Conservation (phyloP, 805 yeast species). For the Schwanniomyces polymorphus region DNA sequence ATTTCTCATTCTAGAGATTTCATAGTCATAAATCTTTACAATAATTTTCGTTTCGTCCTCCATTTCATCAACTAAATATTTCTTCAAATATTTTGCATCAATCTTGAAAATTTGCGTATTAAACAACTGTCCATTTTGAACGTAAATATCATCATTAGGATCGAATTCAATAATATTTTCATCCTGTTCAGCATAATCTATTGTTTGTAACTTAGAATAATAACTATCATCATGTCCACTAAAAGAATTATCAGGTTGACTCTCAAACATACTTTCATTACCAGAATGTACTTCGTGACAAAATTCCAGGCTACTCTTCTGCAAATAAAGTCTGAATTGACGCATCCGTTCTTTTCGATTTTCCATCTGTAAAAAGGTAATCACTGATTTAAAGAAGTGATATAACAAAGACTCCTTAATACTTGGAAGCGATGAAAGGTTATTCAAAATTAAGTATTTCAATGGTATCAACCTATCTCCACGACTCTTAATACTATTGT, state of each 20-base stretch:
- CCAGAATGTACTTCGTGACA: not conserved
- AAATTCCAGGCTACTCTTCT: not conserved
- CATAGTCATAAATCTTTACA: not conserved
- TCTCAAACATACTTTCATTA: not conserved
- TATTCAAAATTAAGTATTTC: not conserved
- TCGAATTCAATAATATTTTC: not conserved
- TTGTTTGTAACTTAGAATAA: not conserved
- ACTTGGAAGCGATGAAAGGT: not conserved
- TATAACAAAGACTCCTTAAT: not conserved
- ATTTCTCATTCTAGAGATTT: not conserved
- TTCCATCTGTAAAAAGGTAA: not conserved
- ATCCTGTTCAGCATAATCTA: not conserved
- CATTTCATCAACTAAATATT: not conserved
- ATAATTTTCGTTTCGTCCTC: not conserved
- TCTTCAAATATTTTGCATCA: not conserved
- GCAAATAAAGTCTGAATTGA: not conserved
- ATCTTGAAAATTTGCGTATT: not conserved
- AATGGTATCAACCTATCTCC: not conserved
- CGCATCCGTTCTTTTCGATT: not conserved
- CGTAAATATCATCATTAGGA: not conserved
- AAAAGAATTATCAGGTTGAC: not conserved
- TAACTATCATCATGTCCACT: not conserved
- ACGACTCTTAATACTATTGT: not conserved
- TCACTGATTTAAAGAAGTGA: not conserved
- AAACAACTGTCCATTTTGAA: not conserved